These are phyloP conservation scores for Erysimum cheiri DNA, from an alignment of 441 rosid genomes.

Conservation along the genomic window DNA sequence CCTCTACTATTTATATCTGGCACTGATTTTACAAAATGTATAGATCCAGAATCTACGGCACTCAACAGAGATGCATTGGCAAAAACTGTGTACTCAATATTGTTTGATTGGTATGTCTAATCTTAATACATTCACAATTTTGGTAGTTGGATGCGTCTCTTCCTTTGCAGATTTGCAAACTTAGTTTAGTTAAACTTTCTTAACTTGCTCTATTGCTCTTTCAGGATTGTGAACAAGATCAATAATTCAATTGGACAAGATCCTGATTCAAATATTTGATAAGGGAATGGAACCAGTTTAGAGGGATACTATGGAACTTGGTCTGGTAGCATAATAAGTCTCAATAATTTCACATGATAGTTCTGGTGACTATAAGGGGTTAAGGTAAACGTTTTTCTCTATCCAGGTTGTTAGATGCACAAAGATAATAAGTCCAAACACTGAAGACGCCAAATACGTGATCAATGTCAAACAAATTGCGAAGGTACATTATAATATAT, in stretches of 20 bases:
- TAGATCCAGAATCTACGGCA: constrained; percentile 85
- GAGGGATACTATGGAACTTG: constrained; percentile 17
- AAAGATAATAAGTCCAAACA: constrained; percentile 90
- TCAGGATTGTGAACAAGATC: constrained; percentile 86
- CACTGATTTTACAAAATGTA: constrained; percentile 77
- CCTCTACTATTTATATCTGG: too few relatives aligned
- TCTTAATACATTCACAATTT: constrained; percentile 30
- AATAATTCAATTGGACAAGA: constrained; percentile 89
- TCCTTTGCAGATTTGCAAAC: constrained; percentile 30
- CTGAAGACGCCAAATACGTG: constrained; percentile 95
- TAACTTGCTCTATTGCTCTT: constrained; percentile 30
- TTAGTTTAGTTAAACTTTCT: constrained; percentile 28
- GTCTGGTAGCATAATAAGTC: background rate
- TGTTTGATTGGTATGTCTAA: constrained; percentile 82
- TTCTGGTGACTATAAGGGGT: background rate
- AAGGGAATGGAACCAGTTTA: constrained; percentile 41
- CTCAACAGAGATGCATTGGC: constrained; percentile 87
- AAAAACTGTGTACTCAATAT: constrained; percentile 75
- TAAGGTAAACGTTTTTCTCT: constrained; percentile 3
- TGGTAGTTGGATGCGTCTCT: constrained; percentile 24
- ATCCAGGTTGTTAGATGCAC: constrained; percentile 94
- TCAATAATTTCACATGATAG: constrained; percentile 3
- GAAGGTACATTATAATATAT: constrained; percentile 55
- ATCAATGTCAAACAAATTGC: constrained; percentile 98
- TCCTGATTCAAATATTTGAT: constrained; percentile 63